Evolutionary conservation across 2,329 filamentous ascomycete genomes (phyloP), one percentile per base, ranked within the genome.

Genomic region (Emergomyces africanus): DNA sequence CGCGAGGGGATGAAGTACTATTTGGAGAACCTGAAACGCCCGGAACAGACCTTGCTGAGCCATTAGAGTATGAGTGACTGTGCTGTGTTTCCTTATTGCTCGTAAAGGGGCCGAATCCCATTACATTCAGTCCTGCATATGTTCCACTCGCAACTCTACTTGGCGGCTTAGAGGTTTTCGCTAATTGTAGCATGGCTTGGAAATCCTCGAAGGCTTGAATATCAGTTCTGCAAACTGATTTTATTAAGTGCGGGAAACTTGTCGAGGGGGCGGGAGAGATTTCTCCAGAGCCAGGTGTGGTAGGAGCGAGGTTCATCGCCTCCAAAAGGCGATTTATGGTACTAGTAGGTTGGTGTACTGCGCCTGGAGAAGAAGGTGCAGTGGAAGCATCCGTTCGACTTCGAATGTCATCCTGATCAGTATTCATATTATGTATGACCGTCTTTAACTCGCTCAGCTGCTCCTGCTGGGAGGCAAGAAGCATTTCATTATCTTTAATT

Each of bases 391-490:
- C 88, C n/a, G 84, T 81, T 59, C 82, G 83, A 50, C 80, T 84
- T 55, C 85, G 81, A 64, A 83, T 80, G 65, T 95, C 88, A 64
- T 94, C 88, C 61, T 80, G 81, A 30, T 69, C 66, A 14, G 83
- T 79, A 28, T 80, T 82, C 84, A 96, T 89, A 66, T 87, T 85
- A 73, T 96, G 90, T 84, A 99, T 89, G 63, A 96, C 90, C 23
- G 83, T 79, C 74, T 99, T 99, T 63, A 99, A 82, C 72, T 97
- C 89, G 2, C 87, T 81, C 2, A 99, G 79, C 71, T 99, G 94
- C 71, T 97, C 91, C 70, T 96, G 91, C 67, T 97, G 90, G 0
- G 89, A 96, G 60, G 84, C 85, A 61, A 99, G 81, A 20, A 99
- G 81, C 28, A 82, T 80, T 72, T 97, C 90, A 0, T 89, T 92